Percentiles rank a stretch among this genome's conserved stretches.
Evolutionary conservation across 2,329 filamentous ascomycete genomes (phyloP).

Genomic region (Aspergillus brunneoviolaceus): DNA sequence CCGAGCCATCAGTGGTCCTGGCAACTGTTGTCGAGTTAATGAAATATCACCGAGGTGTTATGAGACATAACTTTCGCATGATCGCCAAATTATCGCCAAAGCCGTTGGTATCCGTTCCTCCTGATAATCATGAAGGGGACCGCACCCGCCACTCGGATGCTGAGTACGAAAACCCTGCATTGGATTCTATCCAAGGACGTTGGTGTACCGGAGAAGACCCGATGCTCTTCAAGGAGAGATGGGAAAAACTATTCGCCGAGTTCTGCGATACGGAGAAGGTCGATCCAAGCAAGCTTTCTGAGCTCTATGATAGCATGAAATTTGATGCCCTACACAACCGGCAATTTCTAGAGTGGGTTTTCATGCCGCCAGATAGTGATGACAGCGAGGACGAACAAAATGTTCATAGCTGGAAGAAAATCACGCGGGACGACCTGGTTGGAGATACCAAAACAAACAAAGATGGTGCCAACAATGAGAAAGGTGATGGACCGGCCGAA

Average conservation of each 20-base stretch:
- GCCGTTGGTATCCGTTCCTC: not conserved
- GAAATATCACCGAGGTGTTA: conserved; percentile 94
- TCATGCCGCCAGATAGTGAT: conserved; percentile 79
- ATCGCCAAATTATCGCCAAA: conserved; percentile 57
- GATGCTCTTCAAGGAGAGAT: conserved; percentile 90
- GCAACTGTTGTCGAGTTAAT: conserved; percentile 90
- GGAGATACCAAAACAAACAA: conserved; percentile 22
- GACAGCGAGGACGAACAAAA: conserved; percentile 64
- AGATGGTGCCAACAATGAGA: conserved; percentile 25
- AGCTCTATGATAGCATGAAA: conserved; percentile 99
- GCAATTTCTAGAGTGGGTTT: conserved; percentile 95
- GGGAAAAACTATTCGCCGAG: conserved; percentile 97
- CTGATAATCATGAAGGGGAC: not conserved
- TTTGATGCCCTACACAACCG: conserved; percentile 97
- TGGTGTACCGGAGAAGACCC: conserved; percentile 98
- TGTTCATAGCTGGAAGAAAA: conserved; percentile 27
- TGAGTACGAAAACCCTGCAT: conserved; percentile 48
- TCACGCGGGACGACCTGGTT: conserved; percentile 20
- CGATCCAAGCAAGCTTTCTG: conserved; percentile 96
- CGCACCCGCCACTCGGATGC: conserved; percentile 19
- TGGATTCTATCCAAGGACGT: conserved; percentile 75
- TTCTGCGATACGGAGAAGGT: conserved; percentile 98
- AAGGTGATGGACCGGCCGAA: conserved; percentile 33
- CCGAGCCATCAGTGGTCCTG: conserved; percentile 90
- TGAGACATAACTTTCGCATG: conserved; percentile 89